phyloP scores from a whole-genome alignment of 2,329 filamentous ascomycete species.

The Penicillium sp. region DNA sequence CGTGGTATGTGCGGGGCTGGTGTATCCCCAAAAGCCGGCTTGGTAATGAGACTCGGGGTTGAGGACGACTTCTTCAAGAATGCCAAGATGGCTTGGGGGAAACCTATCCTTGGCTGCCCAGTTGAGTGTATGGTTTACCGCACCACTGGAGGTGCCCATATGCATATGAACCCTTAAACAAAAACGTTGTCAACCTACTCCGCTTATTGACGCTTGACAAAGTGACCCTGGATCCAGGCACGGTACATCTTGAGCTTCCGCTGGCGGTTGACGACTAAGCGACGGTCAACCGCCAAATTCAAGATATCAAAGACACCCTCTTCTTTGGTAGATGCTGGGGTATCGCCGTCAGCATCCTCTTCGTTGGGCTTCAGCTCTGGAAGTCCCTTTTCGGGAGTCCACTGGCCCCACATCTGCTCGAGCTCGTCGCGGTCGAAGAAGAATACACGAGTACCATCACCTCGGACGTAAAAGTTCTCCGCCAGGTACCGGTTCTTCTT shows the following conservation, averaged over 20 bases:
- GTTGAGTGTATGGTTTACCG: background rate
- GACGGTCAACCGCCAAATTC: constrained; percentile 81
- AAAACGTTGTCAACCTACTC: background rate
- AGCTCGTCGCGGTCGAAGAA: constrained; percentile 93
- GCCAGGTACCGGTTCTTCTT: constrained; percentile 93
- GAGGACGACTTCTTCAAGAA: background rate
- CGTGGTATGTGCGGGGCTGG: too few species aligned
- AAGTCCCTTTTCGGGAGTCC: constrained; percentile 42
- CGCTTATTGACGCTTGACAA: constrained; percentile 39
- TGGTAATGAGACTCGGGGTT: background rate
- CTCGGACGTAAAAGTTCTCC: constrained; percentile 96
- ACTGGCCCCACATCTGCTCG: constrained; percentile 73
- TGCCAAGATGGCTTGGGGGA: background rate
- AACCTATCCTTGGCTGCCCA: background rate
- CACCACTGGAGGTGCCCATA: background rate
- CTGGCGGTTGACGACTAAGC: constrained; percentile 89
- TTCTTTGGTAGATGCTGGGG: constrained; percentile 19
- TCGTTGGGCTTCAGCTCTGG: constrained; percentile 6
- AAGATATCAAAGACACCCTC: constrained; percentile 68
- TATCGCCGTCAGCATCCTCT: constrained; percentile 10
- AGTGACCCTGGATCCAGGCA: constrained; percentile 69
- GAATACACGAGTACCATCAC: constrained; percentile 94
- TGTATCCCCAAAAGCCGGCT: background rate
- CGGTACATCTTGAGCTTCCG: constrained; percentile 96
- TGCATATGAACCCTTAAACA: too few species aligned